phyloP scores from a whole-genome alignment of 306 rosid genomes.

The Acacia melanoxylon region DNA sequence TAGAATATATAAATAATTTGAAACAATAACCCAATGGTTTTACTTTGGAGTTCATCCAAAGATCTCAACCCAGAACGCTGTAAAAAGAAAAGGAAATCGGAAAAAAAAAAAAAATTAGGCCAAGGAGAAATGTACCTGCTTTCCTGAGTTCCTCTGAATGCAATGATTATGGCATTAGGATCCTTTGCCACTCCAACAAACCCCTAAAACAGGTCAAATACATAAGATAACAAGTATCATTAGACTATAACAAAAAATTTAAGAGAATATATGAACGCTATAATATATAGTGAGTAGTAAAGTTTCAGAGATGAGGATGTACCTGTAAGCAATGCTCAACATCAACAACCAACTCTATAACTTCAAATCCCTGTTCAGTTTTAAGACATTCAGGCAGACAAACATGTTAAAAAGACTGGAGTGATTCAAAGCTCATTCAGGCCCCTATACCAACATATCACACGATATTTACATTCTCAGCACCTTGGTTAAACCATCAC shows the following conservation, averaged over 20 bases:
- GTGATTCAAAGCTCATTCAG: constrained; percentile 23
- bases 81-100: neutral
- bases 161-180: constrained; percentile 80
- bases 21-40: constrained; percentile 5
- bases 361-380: constrained; percentile 82
- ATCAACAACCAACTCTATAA: constrained; percentile 90
- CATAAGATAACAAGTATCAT: constrained; percentile 18
- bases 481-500: constrained; percentile 82
- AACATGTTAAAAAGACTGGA: neutral
- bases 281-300: constrained; percentile 25
- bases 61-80: constrained; percentile 5
- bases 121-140: neutral
- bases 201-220: constrained; percentile 50
- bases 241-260: neutral
- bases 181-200: constrained; percentile 89
- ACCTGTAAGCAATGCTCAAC: constrained; percentile 97
- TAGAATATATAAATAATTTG: neutral
- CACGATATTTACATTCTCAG: constrained; percentile 32
- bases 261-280: neutral
- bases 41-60: neutral
- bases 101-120: neutral
- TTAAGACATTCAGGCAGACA: constrained; percentile 30
- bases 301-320: constrained; percentile 16
- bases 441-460: constrained; percentile 16
- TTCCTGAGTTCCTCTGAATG: constrained; percentile 96